These are phyloP conservation scores for Hirsutella minnesotensis DNA, from an alignment of 2,329 filamentous ascomycete species.

Conservation along the genomic window DNA sequence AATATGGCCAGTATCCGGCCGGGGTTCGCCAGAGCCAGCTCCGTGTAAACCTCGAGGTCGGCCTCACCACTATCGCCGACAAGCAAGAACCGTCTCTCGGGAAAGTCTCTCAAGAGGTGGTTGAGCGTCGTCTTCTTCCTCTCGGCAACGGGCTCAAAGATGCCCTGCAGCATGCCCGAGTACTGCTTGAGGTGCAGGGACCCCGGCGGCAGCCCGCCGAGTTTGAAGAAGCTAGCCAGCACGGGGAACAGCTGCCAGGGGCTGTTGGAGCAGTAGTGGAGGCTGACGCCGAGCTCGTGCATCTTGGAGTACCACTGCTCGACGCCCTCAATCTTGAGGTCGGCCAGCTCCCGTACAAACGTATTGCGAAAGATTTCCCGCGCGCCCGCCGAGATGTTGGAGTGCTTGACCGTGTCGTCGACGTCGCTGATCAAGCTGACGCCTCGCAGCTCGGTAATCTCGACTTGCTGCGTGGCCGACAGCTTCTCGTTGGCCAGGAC, in stretches of 20 bases:
- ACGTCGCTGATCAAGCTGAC: conserved; percentile 95
- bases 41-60: conserved; percentile 93
- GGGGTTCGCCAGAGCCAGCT: conserved; percentile 75
- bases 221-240: conserved; percentile 70
- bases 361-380: conserved; percentile 95
- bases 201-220: conserved; percentile 69
- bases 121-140: conserved; percentile 83
- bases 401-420: conserved; percentile 94
- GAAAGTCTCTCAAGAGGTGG: conserved; percentile 79
- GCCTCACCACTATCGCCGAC: conserved; percentile 95
- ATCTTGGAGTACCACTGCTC: conserved; percentile 78
- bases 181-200: conserved; percentile 96
- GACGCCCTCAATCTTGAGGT: conserved; percentile 77
- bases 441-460: conserved; percentile 64
- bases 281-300: conserved; percentile 66
- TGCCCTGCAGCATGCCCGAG: conserved; percentile 91
- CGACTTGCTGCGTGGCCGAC: conserved; percentile 67
- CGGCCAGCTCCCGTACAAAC: conserved; percentile 74
- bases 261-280: conserved; percentile 99
- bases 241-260: conserved; percentile 96
- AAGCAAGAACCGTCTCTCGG: conserved; percentile 75
- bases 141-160: conserved; percentile 94
- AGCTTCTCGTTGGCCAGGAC: conserved; percentile 79
- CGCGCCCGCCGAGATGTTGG: conserved; percentile 75
- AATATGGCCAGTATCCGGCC: conserved; percentile 78